Percentiles rank a stretch among this genome's conserved stretches.
Conservation (phyloP, 805 yeast species). For the Myxozyma neotropica region DNA sequence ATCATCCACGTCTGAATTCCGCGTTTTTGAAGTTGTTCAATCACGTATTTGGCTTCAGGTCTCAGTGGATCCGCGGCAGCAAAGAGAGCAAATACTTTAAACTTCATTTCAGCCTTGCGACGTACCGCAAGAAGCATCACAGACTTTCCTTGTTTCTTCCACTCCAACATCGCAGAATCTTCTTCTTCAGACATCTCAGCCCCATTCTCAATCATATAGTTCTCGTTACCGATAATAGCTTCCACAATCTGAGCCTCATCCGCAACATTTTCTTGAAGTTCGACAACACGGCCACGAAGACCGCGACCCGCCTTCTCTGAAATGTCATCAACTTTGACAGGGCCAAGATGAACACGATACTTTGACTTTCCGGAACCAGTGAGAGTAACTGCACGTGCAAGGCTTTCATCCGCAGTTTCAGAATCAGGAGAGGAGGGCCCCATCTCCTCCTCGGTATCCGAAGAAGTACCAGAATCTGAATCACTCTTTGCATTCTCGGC, state of each 20-base stretch:
- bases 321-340: slow-evolving; percentile 48
- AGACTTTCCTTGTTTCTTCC: slow-evolving; percentile 70
- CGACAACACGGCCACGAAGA: slow-evolving; percentile 50
- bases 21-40: slow-evolving; percentile 46
- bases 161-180: slow-evolving; percentile 45
- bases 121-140: slow-evolving; percentile 57
- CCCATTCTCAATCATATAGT: slow-evolving; percentile 53
- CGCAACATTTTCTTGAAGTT: neutral
- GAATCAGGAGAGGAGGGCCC: neutral
- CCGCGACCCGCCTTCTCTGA: slow-evolving; percentile 66
- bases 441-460: neutral
- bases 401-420: neutral
- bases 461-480: neutral
- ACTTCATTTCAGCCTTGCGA: slow-evolving; percentile 38
- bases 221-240: slow-evolving; percentile 59
- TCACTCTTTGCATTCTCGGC: slow-evolving; percentile 22
- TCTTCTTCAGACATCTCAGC: slow-evolving; percentile 47
- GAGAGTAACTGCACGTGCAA: neutral
- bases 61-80: slow-evolving; percentile 60
- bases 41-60: slow-evolving; percentile 58
- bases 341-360: slow-evolving; percentile 25
- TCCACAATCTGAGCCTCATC: slow-evolving; percentile 28
- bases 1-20: slow-evolving; percentile 71
- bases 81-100: slow-evolving; percentile 50
- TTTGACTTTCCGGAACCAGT: neutral